Evolutionary conservation across 495 filamentous ascomycete species (phyloP), one percentile per base, ranked within the genome.

Genomic region (Daldinia childiae): DNA sequence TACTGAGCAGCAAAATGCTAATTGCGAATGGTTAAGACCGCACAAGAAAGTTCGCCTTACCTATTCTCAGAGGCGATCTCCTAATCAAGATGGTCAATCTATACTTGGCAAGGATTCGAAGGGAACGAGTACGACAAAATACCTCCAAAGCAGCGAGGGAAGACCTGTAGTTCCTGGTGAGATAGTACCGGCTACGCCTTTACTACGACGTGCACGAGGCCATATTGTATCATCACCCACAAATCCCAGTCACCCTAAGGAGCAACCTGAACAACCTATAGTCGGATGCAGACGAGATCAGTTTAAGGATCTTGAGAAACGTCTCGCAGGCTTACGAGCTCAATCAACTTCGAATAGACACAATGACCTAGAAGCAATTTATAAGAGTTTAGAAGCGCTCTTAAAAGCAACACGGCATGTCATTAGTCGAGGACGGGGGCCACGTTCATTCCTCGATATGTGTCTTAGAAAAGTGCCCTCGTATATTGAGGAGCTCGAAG

Each of bases 361-460:
- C 19, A 50, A 29, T 17, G 74, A 77, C 30, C 39, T 77, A 4
- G 80, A 82, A 59, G 81, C 80, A 27, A 81, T 88, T 50, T 82
- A 84, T 61, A 78, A 78, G 36, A 85, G 82, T 4, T 61, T 88
- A 6, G 83, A 84, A 57, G 76, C 81, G 24, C 72, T 89, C 24
- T 74, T 89, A 11, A 78, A 77, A 15, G 80, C 83, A 6, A 88
- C 86, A 0, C 73, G 74, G 1, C 48, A 19, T 3, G 71, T 66
- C 6, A 68, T 75, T 17, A 34, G 41, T 21, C 78, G 72, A 55
- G 45, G 64, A 21, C 81, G 79, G 48, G 79, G 81, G n/a, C 76
- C 84, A 17, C 81, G 86, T 30, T 90, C 90, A 11, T 79, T 93
- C 24, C 76, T 92, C n/a, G 87, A 88, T 5, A 90, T 89, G 81